Evolutionary conservation across 2,329 filamentous ascomycete species (phyloP), one percentile per base, ranked within the genome.

Genomic region (Aspergillus alliaceus): DNA sequence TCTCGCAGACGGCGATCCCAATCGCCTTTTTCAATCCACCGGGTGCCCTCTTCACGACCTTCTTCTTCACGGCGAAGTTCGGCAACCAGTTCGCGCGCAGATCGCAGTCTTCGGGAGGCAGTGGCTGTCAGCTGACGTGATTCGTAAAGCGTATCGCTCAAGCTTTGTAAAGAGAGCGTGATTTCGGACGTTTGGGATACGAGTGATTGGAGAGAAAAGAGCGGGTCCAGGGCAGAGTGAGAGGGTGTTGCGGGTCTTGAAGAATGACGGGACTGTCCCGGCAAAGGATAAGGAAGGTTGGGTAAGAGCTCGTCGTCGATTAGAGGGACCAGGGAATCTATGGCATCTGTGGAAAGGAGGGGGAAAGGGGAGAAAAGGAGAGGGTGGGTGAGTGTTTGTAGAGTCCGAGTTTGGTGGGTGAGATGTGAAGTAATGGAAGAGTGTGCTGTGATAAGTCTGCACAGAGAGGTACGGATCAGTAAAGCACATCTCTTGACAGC

Each of bases 141-240:
- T 88, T 98, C 96, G 75, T 98, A 93, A 32, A 99, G 81, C 3
- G 91, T 93, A 72, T 99, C 95, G 6, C 90, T 91, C 4, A 99
- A 81, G 64, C 91, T 89, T 65, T 91, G 91, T 47, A 99, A 84
- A 6, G 91, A 90, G 67, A 91, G 85, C 8, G 93, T 85, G 27
- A 93, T 79, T 60, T 92, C 89, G 25, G 84, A 80, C 0, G 90
- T 93, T 61, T 90, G 81, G 6, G 84, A 81, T 69, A 91, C 87
- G 51, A 93, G 81, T 22, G 85, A 82, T 57, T 86, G 82, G 46
- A 93, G 77, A 9, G 89, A 90, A 64, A 82, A 81, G 64, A 89
- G 83, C 69, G 60, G 88, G 51, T 77, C 72, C n/a, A 66, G 55
- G 27, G 65, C 42, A 27, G 69, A 61, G 44, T 70, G 70, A 5